These are phyloP conservation scores for Torulaspora delbrueckii DNA, from an alignment of 805 yeast species.

Conservation along the genomic window DNA sequence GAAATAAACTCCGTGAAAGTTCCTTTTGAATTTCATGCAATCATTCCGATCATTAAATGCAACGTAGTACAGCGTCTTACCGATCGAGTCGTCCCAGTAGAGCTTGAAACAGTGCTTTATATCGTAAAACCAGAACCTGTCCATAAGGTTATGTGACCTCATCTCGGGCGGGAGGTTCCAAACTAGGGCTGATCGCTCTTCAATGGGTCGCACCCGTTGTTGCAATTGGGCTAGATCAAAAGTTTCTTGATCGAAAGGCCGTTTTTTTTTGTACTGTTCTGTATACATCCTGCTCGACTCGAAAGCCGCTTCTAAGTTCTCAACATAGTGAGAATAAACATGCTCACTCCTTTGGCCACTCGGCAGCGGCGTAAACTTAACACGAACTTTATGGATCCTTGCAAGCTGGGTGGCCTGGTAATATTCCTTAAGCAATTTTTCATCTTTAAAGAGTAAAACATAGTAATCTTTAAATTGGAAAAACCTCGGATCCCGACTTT, in stretches of 20 bases:
- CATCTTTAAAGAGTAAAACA: slow-evolving; percentile 21
- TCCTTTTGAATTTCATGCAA: slow-evolving; percentile 48
- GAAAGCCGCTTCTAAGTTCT: slow-evolving; percentile 23
- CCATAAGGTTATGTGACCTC: slow-evolving; percentile 15
- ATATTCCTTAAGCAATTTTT: slow-evolving; percentile 15
- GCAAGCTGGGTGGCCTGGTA: slow-evolving; percentile 13
- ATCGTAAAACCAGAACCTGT: slow-evolving; percentile 32
- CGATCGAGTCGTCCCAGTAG: slow-evolving; percentile 20
- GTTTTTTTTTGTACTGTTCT: slow-evolving; percentile 1
- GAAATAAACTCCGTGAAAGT: slow-evolving; percentile 44
- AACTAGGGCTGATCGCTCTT: slow-evolving; percentile 23
- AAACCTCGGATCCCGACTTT: slow-evolving; percentile 28
- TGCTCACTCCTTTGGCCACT: neutral
- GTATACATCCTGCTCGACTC: slow-evolving; percentile 19
- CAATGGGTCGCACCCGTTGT: slow-evolving; percentile 13
- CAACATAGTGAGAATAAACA: slow-evolving; percentile 11
- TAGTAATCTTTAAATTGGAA: slow-evolving; percentile 31
- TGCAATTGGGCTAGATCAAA: slow-evolving; percentile 8
- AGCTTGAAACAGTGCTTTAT: slow-evolving; percentile 28
- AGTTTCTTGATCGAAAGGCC: neutral
- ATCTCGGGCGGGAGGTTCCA: slow-evolving; percentile 31
- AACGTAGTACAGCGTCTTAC: slow-evolving; percentile 23
- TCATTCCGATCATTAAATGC: slow-evolving; percentile 42
- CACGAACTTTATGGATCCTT: slow-evolving; percentile 20
- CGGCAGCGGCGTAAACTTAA: slow-evolving; percentile 14